phyloP scores from a whole-genome alignment of 2,329 filamentous ascomycete genomes.

The Metarhizium rileyi region DNA sequence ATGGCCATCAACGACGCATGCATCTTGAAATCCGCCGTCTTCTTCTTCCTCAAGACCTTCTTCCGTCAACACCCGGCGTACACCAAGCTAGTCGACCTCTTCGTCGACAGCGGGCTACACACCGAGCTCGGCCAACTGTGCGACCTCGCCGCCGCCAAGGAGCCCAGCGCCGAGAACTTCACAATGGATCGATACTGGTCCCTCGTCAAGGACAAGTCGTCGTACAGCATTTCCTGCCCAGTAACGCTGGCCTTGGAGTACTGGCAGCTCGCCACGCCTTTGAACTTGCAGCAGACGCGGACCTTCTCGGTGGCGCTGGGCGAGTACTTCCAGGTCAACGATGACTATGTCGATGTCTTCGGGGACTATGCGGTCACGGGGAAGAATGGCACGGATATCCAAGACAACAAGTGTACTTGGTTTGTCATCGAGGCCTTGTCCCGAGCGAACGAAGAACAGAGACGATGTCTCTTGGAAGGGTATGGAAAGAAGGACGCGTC shows the following conservation, averaged over 20 bases:
- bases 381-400: slow-evolving; percentile 96
- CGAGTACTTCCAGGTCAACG: slow-evolving; percentile 98
- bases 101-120: slow-evolving; percentile 88
- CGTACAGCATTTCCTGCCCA: slow-evolving; percentile 97
- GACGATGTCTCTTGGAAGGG: slow-evolving; percentile 76
- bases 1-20: slow-evolving; percentile 97
- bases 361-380: slow-evolving; percentile 85
- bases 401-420: slow-evolving; percentile 99
- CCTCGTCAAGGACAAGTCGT: slow-evolving; percentile 99
- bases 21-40: slow-evolving; percentile 86
- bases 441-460: slow-evolving; percentile 71
- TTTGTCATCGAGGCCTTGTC: slow-evolving; percentile 86
- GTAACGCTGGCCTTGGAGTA: slow-evolving; percentile 82
- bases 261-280: slow-evolving; percentile 69
- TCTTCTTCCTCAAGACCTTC: slow-evolving; percentile 82
- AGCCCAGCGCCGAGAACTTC: slow-evolving; percentile 87
- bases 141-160: slow-evolving; percentile 91
- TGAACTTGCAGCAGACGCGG: slow-evolving; percentile 81
- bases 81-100: slow-evolving; percentile 83
- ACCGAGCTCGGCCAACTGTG: slow-evolving; percentile 92
- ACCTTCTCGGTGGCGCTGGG: slow-evolving; percentile 92
- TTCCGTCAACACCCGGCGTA: slow-evolving; percentile 83
- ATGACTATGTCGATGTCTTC: slow-evolving; percentile 97
- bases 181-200: slow-evolving; percentile 90
- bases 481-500: slow-evolving; percentile 78